Base-by-base conservation (phyloP, 2,329 filamentous ascomycete genomes). In the Raffaelea ambrosiae region DNA sequence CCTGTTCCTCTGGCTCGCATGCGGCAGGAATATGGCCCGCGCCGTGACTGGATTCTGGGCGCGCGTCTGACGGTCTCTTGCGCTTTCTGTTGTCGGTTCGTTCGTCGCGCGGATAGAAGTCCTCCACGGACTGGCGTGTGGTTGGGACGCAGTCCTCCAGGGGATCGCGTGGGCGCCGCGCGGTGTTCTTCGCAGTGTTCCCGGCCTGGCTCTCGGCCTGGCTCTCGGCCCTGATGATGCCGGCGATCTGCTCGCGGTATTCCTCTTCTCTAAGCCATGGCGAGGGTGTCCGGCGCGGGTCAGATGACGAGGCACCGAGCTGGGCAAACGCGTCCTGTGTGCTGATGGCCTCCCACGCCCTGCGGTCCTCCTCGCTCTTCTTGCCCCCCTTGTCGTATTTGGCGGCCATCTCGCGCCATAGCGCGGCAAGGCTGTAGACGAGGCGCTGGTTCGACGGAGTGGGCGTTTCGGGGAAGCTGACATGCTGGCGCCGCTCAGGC, bases 231-330 rank as follows among this genome's bases (percentile, higher is more conserved):
- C 26, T 47, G 9, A 86, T 77, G 21, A 94, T 70, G 22, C 76
- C 67, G 26, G 70, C 64, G 2, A 95, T 69, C 55, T 85, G 74
- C 40, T 81, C 70, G 29, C 79, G 72, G 59, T 84, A 91, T 59
- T 95, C 90, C 42, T 88, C 82, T 61, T 97, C 91, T 55, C 96
- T 90, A 48, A 96, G 84, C 91, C 93, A 98, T 0, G 81, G 79
- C n/a, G 79, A 73, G 36, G 83, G 76, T 3, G 80, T 79, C 51
- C 86, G 76, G 46, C 89, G 77, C 29, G 81, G 72, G 63, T 93
- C 86, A 5, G 88, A 88, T 36, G 89, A 95, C 83, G 97, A 94
- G 3, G 88, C 88, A 3, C 94, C 77, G 49, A 97, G 67, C 4
- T 81, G 88, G 55, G 95, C 90, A 0, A 81, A 72, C 2, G 86